Evolutionary conservation across 2,329 filamentous ascomycete genomes (phyloP).

Genomic region (Aspergillus chevalieri): DNA sequence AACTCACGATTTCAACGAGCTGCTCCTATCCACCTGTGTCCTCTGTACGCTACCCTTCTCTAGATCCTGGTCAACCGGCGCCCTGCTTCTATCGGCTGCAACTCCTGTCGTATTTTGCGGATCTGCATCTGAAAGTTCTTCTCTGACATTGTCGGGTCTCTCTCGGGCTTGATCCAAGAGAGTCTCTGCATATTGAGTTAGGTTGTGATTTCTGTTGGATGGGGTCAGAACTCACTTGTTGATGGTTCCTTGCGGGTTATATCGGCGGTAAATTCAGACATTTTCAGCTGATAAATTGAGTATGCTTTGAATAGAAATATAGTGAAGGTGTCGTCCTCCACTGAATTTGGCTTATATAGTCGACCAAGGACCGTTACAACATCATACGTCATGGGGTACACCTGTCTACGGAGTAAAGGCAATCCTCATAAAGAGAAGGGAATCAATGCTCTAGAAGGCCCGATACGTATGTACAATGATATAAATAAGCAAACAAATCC

Average conservation of each 20-base stretch:
- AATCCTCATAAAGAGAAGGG: background rate
- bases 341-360: background rate
- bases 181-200: background rate
- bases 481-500: background rate
- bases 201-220: background rate
- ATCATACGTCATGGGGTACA: too few relatives aligned
- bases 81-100: background rate
- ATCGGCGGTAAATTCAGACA: background rate
- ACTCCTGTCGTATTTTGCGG: background rate
- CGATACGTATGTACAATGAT: conserved; percentile 6
- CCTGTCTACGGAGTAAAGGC: too few relatives aligned
- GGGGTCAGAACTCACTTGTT: background rate
- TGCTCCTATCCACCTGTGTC: background rate
- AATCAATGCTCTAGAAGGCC: conserved; percentile 1
- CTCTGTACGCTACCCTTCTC: background rate
- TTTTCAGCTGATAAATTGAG: background rate
- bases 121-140: background rate
- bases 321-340: too few relatives aligned
- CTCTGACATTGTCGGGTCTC: background rate
- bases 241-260: background rate
- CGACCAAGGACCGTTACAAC: background rate
- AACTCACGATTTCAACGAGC: background rate
- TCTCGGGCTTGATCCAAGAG: background rate
- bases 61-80: background rate
- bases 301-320: background rate